Conservation (phyloP, 2,329 filamentous ascomycete species). For the Ophiosphaerella korrae region DNA sequence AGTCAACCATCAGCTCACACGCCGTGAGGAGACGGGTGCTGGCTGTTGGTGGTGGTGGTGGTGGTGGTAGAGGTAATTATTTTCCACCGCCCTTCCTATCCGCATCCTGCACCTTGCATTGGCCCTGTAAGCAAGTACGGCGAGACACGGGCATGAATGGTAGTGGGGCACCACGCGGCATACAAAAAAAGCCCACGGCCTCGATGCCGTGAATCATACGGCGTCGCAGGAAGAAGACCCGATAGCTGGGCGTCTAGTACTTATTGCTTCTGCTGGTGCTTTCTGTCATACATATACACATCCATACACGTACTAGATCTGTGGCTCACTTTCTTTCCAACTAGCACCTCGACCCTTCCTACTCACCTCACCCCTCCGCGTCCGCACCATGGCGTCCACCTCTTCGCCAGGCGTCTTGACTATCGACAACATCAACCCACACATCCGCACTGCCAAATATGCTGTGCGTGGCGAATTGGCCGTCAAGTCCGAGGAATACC, state of each 20-base stretch:
- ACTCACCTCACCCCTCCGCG: constrained; percentile 3
- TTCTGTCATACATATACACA: too few species aligned
- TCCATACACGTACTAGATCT: background rate
- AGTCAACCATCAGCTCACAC: constrained; percentile 22
- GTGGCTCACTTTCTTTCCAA: constrained; percentile 16
- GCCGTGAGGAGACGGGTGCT: constrained; percentile 11
- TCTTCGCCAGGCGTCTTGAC: constrained; percentile 59
- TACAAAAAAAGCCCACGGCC: constrained; percentile 31
- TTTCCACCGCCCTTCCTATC: constrained; percentile 14
- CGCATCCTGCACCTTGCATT: constrained; percentile 1
- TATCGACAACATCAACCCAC: constrained; percentile 88
- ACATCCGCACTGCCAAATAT: constrained; percentile 87
- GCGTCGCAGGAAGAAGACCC: constrained; percentile 15
- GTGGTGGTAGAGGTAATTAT: constrained; percentile 36
- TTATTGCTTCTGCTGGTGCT: constrained; percentile 13
- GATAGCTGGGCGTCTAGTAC: background rate
- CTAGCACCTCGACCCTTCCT: constrained; percentile 13
- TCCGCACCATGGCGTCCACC: constrained; percentile 51
- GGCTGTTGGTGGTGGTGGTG: constrained; percentile 17
- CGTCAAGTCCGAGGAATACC: constrained; percentile 89
- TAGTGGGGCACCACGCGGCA: constrained; percentile 38
- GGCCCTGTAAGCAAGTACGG: constrained; percentile 1
- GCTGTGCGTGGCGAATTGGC: constrained; percentile 96
- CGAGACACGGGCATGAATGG: constrained; percentile 17
- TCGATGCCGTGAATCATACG: constrained; percentile 15